phyloP scores from a whole-genome alignment of 208 protist genomes.

The Leptomonas seymouri region DNA sequence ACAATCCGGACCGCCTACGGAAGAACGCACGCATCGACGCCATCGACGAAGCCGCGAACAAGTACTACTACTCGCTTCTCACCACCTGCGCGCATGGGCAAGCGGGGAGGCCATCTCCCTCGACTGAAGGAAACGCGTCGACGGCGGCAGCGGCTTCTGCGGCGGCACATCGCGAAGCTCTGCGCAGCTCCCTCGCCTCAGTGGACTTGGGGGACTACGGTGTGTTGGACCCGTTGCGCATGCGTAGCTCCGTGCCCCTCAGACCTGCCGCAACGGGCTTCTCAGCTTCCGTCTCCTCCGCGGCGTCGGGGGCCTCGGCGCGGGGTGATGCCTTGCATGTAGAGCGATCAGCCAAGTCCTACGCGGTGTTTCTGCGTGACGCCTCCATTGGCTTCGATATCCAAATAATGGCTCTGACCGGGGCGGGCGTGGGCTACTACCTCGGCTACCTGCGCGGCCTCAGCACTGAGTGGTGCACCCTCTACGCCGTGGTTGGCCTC shows the following conservation, averaged over 20 bases:
- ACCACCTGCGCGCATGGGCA: constrained; percentile 19
- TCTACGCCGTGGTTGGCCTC: constrained; percentile 62
- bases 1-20: constrained; percentile 50
- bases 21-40: constrained; percentile 75
- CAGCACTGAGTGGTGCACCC: constrained; percentile 50
- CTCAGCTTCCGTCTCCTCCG: background rate
- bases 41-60: constrained; percentile 52
- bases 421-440: constrained; percentile 74
- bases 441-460: constrained; percentile 56
- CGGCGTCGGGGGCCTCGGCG: background rate
- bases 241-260: background rate
- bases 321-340: background rate
- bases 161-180: constrained; percentile 28
- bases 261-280: background rate
- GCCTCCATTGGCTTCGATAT: constrained; percentile 79
- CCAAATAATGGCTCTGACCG: constrained; percentile 71
- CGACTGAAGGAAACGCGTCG: background rate
- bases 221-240: constrained; percentile 33
- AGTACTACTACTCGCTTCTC: constrained; percentile 57
- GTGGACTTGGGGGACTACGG: constrained; percentile 34
- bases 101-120: background rate
- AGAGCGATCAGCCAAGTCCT: constrained; percentile 28
- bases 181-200: constrained; percentile 18
- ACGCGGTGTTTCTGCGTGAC: constrained; percentile 58
- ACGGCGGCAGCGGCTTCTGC: constrained; percentile 13